Evolutionary conservation across 2,329 filamentous ascomycete genomes (phyloP).

Genomic region (Aureobasidium subglaciale): DNA sequence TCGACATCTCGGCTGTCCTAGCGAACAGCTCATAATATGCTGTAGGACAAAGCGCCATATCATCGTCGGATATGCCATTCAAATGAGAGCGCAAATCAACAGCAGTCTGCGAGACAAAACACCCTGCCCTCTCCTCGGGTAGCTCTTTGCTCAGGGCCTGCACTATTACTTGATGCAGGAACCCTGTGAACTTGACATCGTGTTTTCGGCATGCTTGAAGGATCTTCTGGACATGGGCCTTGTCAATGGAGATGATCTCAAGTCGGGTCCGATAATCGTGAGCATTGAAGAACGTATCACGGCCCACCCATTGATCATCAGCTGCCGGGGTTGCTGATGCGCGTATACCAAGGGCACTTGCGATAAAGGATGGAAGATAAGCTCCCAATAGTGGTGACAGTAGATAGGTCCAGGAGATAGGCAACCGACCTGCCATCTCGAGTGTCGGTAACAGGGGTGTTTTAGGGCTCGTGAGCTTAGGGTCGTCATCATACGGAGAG

Average conservation of each 20-base stretch:
- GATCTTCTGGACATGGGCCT: conserved; percentile 23
- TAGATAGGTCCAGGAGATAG: conserved; percentile 40
- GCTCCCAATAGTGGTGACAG: conserved; percentile 33
- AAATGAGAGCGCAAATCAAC: conserved; percentile 36
- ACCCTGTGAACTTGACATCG: conserved; percentile 35
- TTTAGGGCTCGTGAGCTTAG: conserved; percentile 17
- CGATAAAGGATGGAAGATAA: conserved; percentile 32
- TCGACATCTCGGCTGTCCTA: conserved; percentile 17
- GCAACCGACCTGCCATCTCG: conserved; percentile 33
- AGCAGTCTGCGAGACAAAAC: conserved; percentile 34
- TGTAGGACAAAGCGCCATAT: conserved; percentile 30
- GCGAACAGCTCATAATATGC: conserved; percentile 24
- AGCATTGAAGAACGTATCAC: conserved; percentile 24
- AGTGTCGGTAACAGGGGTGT: conserved; percentile 30
- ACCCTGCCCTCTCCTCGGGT: conserved; percentile 19
- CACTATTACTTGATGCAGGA: conserved; percentile 36
- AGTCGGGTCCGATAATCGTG: conserved; percentile 27
- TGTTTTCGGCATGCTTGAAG: conserved; percentile 28
- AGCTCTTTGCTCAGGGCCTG: conserved; percentile 26
- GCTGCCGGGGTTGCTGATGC: conserved; percentile 23
- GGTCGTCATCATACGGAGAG: not conserved
- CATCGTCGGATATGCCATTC: conserved; percentile 25
- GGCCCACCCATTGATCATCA: conserved; percentile 30
- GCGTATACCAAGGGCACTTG: conserved; percentile 28
- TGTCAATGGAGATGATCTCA: conserved; percentile 28